A percentile compares a stretch with the other conserved stretches of the same genome.
Evolutionary conservation across 225 moss, liverwort and hornwort species (phyloP).

Genomic region (Sphagnum contortum): DNA sequence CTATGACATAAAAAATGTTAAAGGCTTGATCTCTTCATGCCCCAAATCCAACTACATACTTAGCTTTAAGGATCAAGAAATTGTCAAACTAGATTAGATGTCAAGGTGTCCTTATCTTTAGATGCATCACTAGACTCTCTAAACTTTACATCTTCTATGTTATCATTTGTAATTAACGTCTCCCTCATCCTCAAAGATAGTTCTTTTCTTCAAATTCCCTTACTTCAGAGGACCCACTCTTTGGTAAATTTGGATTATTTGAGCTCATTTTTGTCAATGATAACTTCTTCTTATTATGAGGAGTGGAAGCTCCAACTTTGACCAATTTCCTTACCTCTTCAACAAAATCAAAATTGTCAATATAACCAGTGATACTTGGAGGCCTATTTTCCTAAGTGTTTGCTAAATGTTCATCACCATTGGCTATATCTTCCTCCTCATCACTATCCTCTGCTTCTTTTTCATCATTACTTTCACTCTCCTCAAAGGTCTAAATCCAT

Average conservation of each 20-base stretch:
- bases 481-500: neutral
- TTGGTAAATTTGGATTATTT: constrained; percentile 15
- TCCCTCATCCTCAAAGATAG: constrained; percentile 62
- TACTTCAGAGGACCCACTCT: constrained; percentile 45
- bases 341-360: constrained; percentile 14
- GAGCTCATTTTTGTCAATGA: constrained; percentile 3
- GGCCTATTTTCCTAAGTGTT: too few relatives aligned
- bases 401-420: neutral
- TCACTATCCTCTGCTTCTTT: constrained; percentile 12
- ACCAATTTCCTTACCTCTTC: constrained; percentile 11
- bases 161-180: constrained; percentile 23
- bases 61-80: too few relatives aligned
- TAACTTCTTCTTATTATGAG: constrained; percentile 9
- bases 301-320: constrained; percentile 10
- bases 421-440: neutral
- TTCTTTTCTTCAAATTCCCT: constrained; percentile 71
- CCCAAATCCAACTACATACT: too few relatives aligned
- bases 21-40: too few relatives aligned
- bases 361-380: too few relatives aligned
- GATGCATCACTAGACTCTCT: constrained; percentile 42
- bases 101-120: constrained; percentile 20
- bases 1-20: too few relatives aligned
- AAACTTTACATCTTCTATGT: constrained; percentile 24
- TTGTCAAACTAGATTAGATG: neutral
- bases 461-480: constrained; percentile 18